Percentiles rank a stretch among this genome's conserved stretches.
phyloP scores from a whole-genome alignment of 1,139 yeast species.

The Taphrina sp. region DNA sequence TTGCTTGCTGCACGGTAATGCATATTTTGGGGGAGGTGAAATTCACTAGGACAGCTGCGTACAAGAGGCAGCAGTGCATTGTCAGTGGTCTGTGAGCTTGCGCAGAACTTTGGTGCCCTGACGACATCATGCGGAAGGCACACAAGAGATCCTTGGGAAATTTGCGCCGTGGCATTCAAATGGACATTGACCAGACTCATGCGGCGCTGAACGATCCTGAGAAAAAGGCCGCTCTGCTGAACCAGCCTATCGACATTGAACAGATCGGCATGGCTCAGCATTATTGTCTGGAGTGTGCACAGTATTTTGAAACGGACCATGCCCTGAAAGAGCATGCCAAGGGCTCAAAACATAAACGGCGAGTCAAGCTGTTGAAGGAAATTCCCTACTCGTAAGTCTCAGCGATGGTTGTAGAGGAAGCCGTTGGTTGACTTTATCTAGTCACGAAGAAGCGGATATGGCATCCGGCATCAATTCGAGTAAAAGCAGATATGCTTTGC shows the following conservation, averaged over 20 bases:
- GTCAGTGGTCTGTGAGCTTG: too few species aligned
- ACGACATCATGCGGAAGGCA: conserved; percentile 6
- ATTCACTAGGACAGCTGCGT: too few species aligned
- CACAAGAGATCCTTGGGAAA: conserved; percentile 22
- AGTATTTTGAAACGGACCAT: conserved; percentile 75
- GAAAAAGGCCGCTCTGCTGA: conserved; percentile 60
- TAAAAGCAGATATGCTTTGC: conserved; percentile 5
- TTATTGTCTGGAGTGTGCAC: conserved; percentile 92
- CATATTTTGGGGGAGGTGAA: too few species aligned
- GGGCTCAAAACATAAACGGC: conserved; percentile 14
- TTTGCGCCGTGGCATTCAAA: conserved; percentile 13
- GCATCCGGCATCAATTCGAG: conserved; percentile 25
- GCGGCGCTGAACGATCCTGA: conserved; percentile 68
- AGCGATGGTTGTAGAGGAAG: too few species aligned
- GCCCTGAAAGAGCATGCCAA: conserved; percentile 59
- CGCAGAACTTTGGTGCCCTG: neutral
- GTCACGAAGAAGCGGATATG: conserved; percentile 29
- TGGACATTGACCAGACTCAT: conserved; percentile 76
- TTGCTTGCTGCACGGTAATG: too few species aligned
- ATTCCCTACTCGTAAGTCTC: conserved; percentile 72
- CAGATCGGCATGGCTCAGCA: conserved; percentile 93
- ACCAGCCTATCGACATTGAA: conserved; percentile 84
- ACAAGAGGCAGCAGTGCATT: too few species aligned
- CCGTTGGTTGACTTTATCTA: neutral
- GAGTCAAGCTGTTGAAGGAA: conserved; percentile 69